These are phyloP conservation scores for Crucihimalaya himalaica DNA, from an alignment of 345 rosid species.

Conservation along the genomic window DNA sequence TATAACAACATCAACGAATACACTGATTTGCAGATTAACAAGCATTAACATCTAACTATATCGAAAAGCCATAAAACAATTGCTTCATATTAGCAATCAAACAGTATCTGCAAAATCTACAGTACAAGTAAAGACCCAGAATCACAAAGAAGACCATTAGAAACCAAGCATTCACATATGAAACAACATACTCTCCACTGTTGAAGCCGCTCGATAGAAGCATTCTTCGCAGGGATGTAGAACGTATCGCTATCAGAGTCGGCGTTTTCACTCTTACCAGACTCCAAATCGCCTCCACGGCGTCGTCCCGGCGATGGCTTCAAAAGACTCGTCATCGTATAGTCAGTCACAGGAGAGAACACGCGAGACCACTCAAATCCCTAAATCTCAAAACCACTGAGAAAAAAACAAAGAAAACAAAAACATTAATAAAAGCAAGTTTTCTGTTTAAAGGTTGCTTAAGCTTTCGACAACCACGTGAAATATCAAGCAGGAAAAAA, in stretches of 20 bases:
- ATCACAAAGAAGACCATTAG: too few species aligned
- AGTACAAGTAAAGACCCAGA: not conserved
- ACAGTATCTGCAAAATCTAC: not conserved
- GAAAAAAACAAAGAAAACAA: not conserved
- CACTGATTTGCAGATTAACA: not conserved
- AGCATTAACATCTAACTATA: not conserved
- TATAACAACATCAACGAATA: not conserved
- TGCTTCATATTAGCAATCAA: not conserved
- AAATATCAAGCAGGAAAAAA: conserved; percentile 20
- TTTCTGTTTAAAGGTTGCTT: conserved; percentile 35
- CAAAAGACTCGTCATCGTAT: conserved; percentile 34
- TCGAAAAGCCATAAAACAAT: not conserved
- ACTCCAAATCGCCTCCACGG: conserved; percentile 53
- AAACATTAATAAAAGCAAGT: not conserved
- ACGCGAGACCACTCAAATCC: conserved; percentile 19
- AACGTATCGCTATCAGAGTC: conserved; percentile 57
- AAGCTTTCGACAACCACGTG: conserved; percentile 42
- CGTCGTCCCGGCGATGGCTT: conserved; percentile 50
- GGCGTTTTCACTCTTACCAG: conserved; percentile 39
- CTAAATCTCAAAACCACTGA: conserved; percentile 23
- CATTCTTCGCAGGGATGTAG: conserved; percentile 70
- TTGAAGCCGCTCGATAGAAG: conserved; percentile 59
- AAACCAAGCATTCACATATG: too few species aligned
- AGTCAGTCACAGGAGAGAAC: conserved; percentile 52
- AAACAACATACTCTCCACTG: conserved; percentile 71